Evolutionary conservation across 2,329 filamentous ascomycete genomes (phyloP).

Genomic region (Phialophora macrospora): DNA sequence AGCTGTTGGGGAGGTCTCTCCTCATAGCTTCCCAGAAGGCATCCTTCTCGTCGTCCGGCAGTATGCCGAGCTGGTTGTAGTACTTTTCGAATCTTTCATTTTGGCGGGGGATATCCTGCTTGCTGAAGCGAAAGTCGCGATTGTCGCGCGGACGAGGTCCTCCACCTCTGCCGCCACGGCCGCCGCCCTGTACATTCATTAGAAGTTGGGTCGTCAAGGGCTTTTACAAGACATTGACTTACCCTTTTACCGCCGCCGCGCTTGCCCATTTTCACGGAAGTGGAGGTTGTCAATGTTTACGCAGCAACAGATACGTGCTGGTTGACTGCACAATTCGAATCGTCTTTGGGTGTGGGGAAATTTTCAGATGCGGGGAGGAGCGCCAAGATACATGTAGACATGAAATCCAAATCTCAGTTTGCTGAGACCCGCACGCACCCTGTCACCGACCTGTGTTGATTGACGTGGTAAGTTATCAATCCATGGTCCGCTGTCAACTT

Average conservation of each 20-base stretch:
- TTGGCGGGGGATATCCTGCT: constrained; percentile 70
- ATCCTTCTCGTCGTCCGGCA: constrained; percentile 76
- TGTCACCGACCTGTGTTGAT: too few species aligned
- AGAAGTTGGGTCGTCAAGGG: not conserved
- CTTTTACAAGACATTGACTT: constrained; percentile 18
- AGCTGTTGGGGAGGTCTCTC: constrained; percentile 91
- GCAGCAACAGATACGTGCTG: not conserved
- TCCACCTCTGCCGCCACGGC: constrained; percentile 52
- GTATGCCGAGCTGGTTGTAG: constrained; percentile 77
- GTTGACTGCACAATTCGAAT: not conserved
- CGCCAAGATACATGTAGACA: not conserved
- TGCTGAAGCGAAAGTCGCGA: constrained; percentile 48
- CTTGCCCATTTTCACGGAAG: constrained; percentile 40
- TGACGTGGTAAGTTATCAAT: too few species aligned
- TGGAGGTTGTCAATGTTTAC: not conserved
- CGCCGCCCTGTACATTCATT: constrained; percentile 39
- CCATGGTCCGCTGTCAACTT: too few species aligned
- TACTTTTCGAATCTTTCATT: constrained; percentile 86
- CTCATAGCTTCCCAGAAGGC: constrained; percentile 84
- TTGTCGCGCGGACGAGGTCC: constrained; percentile 43
- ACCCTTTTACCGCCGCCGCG: constrained; percentile 42
- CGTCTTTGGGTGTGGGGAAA: constrained; percentile 3
- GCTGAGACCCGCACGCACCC: too few species aligned
- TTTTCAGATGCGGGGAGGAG: constrained; percentile 8
- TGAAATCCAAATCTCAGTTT: too few species aligned